Evolutionary conservation across 345 rosid genomes (phyloP).

Genomic region (Orychophragmus violaceus): DNA sequence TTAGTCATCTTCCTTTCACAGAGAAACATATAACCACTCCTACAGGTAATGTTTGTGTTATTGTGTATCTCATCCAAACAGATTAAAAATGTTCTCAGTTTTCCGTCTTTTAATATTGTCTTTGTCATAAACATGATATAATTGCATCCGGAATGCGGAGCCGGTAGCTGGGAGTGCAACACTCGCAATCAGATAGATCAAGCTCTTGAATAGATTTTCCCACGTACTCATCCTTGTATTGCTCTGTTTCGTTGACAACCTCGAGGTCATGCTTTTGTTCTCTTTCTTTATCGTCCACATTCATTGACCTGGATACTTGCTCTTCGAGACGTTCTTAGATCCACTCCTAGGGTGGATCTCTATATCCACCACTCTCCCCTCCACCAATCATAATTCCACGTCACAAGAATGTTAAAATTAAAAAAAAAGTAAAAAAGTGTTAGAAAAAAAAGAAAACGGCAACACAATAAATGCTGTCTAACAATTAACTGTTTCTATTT

Average conservation of each 20-base stretch:
- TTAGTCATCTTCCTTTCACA: slow-evolving; percentile 90
- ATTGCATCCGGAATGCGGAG: slow-evolving; percentile 86
- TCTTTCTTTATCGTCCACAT: slow-evolving; percentile 63
- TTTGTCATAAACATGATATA: too few relatives aligned
- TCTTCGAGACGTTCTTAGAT: too few relatives aligned
- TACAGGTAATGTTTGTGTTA: slow-evolving; percentile 45
- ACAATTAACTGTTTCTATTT: too few relatives aligned
- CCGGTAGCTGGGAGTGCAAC: slow-evolving; percentile 91
- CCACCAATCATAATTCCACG: too few relatives aligned
- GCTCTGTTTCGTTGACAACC: slow-evolving; percentile 58
- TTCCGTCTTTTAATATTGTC: not conserved
- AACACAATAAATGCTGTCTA: too few relatives aligned
- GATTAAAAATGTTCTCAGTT: not conserved
- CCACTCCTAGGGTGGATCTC: too few relatives aligned
- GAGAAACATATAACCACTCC: slow-evolving; percentile 87
- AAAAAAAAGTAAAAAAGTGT: too few relatives aligned
- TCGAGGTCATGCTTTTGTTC: slow-evolving; percentile 62
- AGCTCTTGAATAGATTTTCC: too few relatives aligned
- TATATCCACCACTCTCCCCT: too few relatives aligned
- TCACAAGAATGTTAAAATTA: too few relatives aligned
- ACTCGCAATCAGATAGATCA: slow-evolving; percentile 83
- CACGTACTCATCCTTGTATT: too few relatives aligned
- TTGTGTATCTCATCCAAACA: not conserved
- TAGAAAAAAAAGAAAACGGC: too few relatives aligned
- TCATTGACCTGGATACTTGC: slow-evolving; percentile 43